Evolutionary conservation across 148 eudicot genomes (phyloP).

Genomic region (Mesembryanthemum crystallinum): DNA sequence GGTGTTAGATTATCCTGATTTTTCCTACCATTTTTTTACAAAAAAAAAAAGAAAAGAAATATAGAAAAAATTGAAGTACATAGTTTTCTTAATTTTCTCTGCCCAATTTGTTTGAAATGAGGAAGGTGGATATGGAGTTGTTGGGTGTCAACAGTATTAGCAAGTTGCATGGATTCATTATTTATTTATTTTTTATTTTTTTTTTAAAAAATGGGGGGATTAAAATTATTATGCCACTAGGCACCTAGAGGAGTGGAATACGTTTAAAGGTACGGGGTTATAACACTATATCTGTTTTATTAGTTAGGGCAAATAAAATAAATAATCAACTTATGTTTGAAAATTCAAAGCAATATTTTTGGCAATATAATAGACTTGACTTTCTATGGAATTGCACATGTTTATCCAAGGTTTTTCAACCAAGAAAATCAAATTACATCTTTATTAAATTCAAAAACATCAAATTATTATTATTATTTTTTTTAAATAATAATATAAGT

Average conservation of each 20-base stretch:
- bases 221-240: not conserved
- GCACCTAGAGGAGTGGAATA: slow-evolving; percentile 12
- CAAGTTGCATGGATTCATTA: not conserved
- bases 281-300: not conserved
- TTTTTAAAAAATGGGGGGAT: not conserved
- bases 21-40: too few species aligned
- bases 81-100: not conserved
- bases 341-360: not conserved
- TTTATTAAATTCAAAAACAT: not conserved
- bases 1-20: too few species aligned
- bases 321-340: not conserved
- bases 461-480: too few species aligned
- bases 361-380: slow-evolving; percentile 15
- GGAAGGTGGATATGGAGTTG: not conserved
- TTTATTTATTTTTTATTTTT: not conserved
- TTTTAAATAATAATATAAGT: too few species aligned
- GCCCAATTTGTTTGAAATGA: not conserved
- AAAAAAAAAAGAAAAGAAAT: too few species aligned
- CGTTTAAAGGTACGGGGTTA: slow-evolving; percentile 7
- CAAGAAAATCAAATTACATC: not conserved
- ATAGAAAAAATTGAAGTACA: not conserved
- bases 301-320: not conserved
- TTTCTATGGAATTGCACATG: slow-evolving; percentile 1
- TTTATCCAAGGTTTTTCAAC: not conserved
- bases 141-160: slow-evolving; percentile 2